Evolutionary conservation across 768 basidiomycete genomes (phyloP).

Genomic region (Daedaleopsis sinensis): DNA sequence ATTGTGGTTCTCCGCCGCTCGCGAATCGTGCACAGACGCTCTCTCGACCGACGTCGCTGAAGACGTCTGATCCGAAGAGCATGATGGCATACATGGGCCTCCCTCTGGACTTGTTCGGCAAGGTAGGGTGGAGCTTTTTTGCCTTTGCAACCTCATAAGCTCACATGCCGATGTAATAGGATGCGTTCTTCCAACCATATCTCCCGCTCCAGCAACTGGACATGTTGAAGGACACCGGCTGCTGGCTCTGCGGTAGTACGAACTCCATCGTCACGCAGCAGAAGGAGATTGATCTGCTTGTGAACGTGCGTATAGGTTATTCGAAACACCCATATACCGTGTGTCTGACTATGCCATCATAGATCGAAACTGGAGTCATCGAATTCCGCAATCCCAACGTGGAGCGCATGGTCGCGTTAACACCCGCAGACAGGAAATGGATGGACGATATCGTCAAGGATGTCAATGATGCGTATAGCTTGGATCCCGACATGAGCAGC

Average conservation of each 20-base stretch:
- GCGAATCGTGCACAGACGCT: slow-evolving; percentile 61
- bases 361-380: slow-evolving; percentile 86
- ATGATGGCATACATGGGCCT: slow-evolving; percentile 91
- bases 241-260: slow-evolving; percentile 94
- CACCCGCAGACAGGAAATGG: slow-evolving; percentile 95
- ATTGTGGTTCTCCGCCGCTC: slow-evolving; percentile 88
- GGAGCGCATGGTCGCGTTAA: slow-evolving; percentile 78
- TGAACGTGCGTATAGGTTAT: slow-evolving; percentile 62
- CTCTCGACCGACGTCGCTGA: slow-evolving; percentile 74
- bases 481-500: slow-evolving; percentile 55
- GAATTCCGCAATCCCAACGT: slow-evolving; percentile 86
- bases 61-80: slow-evolving; percentile 88
- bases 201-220: slow-evolving; percentile 95
- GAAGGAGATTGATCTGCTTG: slow-evolving; percentile 85
- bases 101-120: slow-evolving; percentile 93
- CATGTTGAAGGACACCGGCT: slow-evolving; percentile 73
- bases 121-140: slow-evolving; percentile 45
- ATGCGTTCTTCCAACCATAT: slow-evolving; percentile 98
- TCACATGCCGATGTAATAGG: slow-evolving; percentile 41
- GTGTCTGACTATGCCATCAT: too few species aligned
- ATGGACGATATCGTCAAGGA: slow-evolving; percentile 92
- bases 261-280: slow-evolving; percentile 95
- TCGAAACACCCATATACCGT: too few species aligned
- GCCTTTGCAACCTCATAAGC: not conserved
- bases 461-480: slow-evolving; percentile 80